phyloP scores from a whole-genome alignment of 2,329 filamentous ascomycete species.

The Oidium heveae region DNA sequence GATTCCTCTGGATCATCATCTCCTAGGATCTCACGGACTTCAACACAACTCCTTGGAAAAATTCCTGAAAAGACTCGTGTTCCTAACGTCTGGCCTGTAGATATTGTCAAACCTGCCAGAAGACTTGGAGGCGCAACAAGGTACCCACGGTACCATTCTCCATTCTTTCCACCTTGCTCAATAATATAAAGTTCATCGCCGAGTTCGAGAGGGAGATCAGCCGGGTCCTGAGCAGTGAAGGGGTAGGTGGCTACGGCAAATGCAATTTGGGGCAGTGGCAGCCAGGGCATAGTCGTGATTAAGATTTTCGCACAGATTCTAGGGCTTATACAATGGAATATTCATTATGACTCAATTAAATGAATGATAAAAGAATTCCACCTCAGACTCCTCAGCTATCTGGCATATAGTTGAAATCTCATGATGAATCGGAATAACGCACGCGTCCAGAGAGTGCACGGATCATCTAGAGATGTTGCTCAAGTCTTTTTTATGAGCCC shows the following conservation, averaged over 20 bases:
- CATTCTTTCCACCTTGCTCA: constrained; percentile 66
- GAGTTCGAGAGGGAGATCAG: constrained; percentile 87
- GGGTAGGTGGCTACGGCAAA: constrained; percentile 94
- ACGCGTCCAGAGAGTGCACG: too few species aligned
- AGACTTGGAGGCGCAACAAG: constrained; percentile 82
- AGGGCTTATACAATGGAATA: not conserved
- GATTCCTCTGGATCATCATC: constrained; percentile 29
- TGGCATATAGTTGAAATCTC: too few species aligned
- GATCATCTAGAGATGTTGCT: too few species aligned
- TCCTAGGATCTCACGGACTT: constrained; percentile 76
- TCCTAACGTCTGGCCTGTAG: constrained; percentile 80
- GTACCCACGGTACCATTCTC: constrained; percentile 86
- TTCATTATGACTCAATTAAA: not conserved
- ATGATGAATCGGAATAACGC: too few species aligned
- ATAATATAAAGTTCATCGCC: constrained; percentile 98
- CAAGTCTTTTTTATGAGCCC: too few species aligned
- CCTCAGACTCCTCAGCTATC: too few species aligned
- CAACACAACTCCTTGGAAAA: constrained; percentile 82
- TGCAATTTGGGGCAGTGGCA: constrained; percentile 84
- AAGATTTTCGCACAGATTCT: not conserved
- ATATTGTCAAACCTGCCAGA: constrained; percentile 70
- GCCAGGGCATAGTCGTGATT: constrained; percentile 54
- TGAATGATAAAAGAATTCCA: not conserved
- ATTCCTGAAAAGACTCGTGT: constrained; percentile 96
- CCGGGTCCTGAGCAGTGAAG: constrained; percentile 63